Base-by-base conservation (phyloP, 108 stramenopile species). In the Chaetoceros tenuissimus region DNA sequence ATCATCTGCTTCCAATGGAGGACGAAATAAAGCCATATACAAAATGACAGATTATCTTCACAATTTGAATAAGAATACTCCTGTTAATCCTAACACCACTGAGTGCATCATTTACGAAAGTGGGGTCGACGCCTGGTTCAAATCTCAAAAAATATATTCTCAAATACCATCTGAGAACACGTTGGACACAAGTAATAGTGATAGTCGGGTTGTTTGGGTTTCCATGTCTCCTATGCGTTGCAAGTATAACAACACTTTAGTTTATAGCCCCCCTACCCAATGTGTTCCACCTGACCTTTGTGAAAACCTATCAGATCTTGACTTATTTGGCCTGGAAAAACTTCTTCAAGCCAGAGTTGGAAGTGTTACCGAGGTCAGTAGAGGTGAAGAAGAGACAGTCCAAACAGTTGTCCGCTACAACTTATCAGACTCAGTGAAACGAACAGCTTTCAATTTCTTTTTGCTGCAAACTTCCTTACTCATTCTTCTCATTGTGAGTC, bases 401-500 rank as follows among this genome's bases (percentile, higher is more conserved):
- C 5, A 13, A 40, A 40, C 34, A 10, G 5, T 13, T 5, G 34
- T 13, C 5, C 8, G 5, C 8, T 40, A 40, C 34, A 40, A 40
- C 13, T 40, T 40, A 40, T 40, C 34, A 40, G 34, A 40, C 34
- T 10, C 13, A 10, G 13, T 40, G 5, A 40, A 10, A 10, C 34
- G 34, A 10, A 10, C 34, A 5, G 34, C 34, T 40, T 40, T 69
- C 21, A 59, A 28, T 7, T 51, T 73, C 1, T 79, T 84, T 48
- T 31, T 75, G 0, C 48, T 86, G 24, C 67, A 80, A 53, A 43
- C 86, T 22, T 54, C 62, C 19, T 44, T 84, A 21, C 64, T 85
- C 23, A 8, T 86, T 21, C 51, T 78, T 18, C 63, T 66, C 17
- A 65, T 92, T 1, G 51, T 60, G 22, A 51, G 76, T 40, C 72